phyloP scores from a whole-genome alignment of 352 stramenopile species.

The Phytophthora kernoviae region DNA sequence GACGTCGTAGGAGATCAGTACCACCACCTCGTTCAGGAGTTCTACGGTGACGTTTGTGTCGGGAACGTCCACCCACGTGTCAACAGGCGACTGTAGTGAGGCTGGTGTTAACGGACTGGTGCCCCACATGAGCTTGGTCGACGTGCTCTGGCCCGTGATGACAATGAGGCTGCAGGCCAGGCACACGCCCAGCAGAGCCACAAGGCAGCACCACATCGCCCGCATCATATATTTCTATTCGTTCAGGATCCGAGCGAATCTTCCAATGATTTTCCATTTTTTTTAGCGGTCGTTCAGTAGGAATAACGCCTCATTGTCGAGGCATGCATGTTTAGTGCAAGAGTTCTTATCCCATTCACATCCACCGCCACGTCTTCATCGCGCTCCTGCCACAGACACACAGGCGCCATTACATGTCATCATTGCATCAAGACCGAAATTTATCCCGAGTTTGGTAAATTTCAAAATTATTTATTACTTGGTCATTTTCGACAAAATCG shows the following conservation, averaged over 20 bases:
- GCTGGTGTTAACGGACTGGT: conserved; percentile 54
- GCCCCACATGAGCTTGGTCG: conserved; percentile 71
- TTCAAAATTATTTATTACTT: no score
- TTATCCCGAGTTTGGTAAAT: no score
- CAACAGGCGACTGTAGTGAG: conserved; percentile 26
- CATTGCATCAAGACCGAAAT: no score
- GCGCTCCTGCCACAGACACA: no score
- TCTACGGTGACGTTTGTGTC: conserved; percentile 56
- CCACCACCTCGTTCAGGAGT: conserved; percentile 59
- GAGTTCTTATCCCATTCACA: no score
- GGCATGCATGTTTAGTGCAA: no score
- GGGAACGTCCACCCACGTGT: conserved; percentile 62
- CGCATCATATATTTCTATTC: neutral
- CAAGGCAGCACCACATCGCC: neutral
- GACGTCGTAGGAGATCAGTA: conserved; percentile 76
- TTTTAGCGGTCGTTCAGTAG: no score
- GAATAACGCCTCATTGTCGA: no score
- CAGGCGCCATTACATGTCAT: no score
- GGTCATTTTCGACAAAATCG: no score
- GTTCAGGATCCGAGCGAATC: neutral
- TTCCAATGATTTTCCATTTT: no score
- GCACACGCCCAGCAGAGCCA: conserved; percentile 6
- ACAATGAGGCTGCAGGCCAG: neutral
- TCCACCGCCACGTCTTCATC: no score
- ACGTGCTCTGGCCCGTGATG: conserved; percentile 16